Evolutionary conservation across 1,139 yeast genomes (phyloP), one percentile per base, ranked within the genome.

Genomic region (Sugiyamaella paludigena): DNA sequence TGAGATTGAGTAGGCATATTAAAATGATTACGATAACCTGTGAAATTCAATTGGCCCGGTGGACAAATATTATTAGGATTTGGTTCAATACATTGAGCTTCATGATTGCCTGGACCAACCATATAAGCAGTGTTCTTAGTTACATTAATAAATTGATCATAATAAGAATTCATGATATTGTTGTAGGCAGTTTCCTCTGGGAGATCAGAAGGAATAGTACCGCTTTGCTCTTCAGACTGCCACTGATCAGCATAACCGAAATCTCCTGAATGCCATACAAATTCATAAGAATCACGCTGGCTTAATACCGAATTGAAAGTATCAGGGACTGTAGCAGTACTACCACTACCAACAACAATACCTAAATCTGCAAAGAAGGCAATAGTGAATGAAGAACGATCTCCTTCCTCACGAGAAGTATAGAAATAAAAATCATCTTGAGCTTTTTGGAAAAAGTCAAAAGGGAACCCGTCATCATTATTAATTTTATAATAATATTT

Each of bases 101-200:
- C 66, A 43, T 62, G 66, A 48, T 62, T 62, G 31, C 66, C 66
- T 9, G 66, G 66, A 8, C 58, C 59, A n/a, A 58, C 60, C 65
- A 62, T 59, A 42, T 62, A 62, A 5, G 63, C 59, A 30, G 52
- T 53, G 39, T 44, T 38, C 29, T 54, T 48, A 32, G 62, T 57
- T 27, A 62, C 48, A 31, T 59, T 54, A 32, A 57, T 56, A 36
- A 62, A 45, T 52, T 60, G 58, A 40, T 61, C 64, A 48, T 58
- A 60, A 45, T 54, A 62, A 32, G 53, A 49, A 39, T 39, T 43
- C 46, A 43, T 43, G 24, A 43, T 43, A 27, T 62, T 57, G 36
- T 37, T 47, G 24, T 47, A 47, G 12, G 45, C 28, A 4, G 35
- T 36, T 8, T 15, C 31, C 6, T 46, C 49, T 4, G 37, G 37